Evolutionary conservation across 2,329 filamentous ascomycete genomes (phyloP), one percentile per base, ranked within the genome.

Genomic region (Curvularia verruculosa): DNA sequence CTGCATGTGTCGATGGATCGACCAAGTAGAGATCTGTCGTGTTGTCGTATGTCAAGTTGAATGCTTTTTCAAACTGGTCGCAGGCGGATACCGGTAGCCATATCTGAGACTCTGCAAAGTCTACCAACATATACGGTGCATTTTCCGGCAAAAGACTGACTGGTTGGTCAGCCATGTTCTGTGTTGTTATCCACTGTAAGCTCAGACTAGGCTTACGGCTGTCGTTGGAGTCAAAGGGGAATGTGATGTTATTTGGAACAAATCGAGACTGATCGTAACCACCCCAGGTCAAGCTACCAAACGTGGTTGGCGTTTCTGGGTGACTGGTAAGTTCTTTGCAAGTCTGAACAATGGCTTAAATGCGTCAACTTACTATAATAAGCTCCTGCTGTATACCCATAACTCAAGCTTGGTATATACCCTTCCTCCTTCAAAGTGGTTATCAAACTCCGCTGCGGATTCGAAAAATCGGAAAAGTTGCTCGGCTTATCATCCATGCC

Each of bases 401-500:
- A 63, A 0, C 54, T 58, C 7, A 58, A 34, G 23, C 66, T 67
- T 0, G 68, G 65, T 8, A 68, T 65, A 10, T 31, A 15, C 1
- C 43, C 43, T 21, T 46, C 26, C 5, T 46, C 43, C 7, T 46
- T 21, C 26, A 46, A 13, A 15, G 43, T 46, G 12, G 28, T 46
- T 29, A 46, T 46, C 28, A 46, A 5, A 29, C 43, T 46, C 2
- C 26, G 43, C 18, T 46, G 43, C 5, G 43, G 63, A 19, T 59
- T 47, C 4, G 61, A 45, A 75, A 69, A 82, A 78, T 53, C 84
- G 71, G 61, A 81, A 79, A 59, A 83, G 5, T 46, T 82, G n/a
- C 77, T 78, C 2, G 80, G 75, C 57, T 80, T 79, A 1, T 77
- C 73, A 44, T 78, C 77, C 60, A 81, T 43, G 3, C 79, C 79